These are phyloP conservation scores for Nannochloris sp. DNA, from an alignment of 139 green algal species.

Conservation along the genomic window DNA sequence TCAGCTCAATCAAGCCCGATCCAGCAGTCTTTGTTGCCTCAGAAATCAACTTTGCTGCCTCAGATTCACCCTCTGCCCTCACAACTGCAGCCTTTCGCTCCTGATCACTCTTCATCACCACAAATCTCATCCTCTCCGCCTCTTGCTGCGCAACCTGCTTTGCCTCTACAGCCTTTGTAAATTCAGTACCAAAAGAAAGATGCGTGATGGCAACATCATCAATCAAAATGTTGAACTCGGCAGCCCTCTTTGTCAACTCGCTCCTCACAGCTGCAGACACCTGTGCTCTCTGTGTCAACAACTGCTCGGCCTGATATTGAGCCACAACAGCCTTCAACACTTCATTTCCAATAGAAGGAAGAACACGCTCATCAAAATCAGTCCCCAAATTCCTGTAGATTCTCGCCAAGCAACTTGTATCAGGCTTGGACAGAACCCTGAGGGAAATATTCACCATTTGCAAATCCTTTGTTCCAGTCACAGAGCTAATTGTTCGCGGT, in stretches of 20 bases:
- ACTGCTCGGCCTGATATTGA: constrained; percentile 98
- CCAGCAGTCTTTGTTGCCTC: constrained; percentile 85
- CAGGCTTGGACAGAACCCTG: constrained; percentile 87
- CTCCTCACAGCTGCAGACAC: constrained; percentile 68
- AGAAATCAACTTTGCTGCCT: constrained; percentile 89
- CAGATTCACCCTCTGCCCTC: constrained; percentile 88
- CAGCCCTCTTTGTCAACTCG: constrained; percentile 62
- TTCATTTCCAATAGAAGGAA: constrained; percentile 98
- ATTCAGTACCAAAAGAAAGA: constrained; percentile 92
- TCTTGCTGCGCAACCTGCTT: constrained; percentile 99
- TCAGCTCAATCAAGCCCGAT: constrained; percentile 88
- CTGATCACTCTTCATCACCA: constrained; percentile 88
- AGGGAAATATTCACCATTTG: constrained; percentile 99
- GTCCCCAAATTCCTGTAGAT: constrained; percentile 89
- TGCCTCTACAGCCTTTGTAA: constrained; percentile 88
- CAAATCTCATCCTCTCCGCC: constrained; percentile 89
- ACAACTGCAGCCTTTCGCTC: constrained; percentile 87
- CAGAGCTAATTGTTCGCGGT: constrained; percentile 84
- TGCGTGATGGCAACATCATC: constrained; percentile 99
- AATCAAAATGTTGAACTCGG: constrained; percentile 95
- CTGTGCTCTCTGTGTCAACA: constrained; percentile 95
- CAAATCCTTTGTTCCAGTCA: constrained; percentile 98
- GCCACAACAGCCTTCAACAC: constrained; percentile 96
- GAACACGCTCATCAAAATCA: constrained; percentile 97
- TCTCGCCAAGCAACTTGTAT: constrained; percentile 57